Conservation (phyloP, 2,329 filamentous ascomycete genomes). For the Xylaria sp. region DNA sequence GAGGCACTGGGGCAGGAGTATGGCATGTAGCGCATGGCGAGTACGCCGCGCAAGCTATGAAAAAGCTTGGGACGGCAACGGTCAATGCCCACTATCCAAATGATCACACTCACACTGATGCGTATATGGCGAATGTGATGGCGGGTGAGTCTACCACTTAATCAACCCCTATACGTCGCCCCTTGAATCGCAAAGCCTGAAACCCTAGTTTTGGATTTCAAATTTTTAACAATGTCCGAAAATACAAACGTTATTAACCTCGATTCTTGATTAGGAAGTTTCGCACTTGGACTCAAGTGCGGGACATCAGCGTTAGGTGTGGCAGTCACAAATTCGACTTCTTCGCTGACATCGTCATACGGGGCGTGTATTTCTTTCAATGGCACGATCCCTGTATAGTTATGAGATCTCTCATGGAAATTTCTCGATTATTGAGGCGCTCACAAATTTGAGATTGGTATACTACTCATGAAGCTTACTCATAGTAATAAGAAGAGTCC, state of each 20-base stretch:
- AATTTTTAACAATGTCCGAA: not conserved
- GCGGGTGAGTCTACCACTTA: slow-evolving; percentile 60
- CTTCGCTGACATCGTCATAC: slow-evolving; percentile 46
- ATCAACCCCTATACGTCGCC: not conserved
- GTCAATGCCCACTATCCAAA: slow-evolving; percentile 66
- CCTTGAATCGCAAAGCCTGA: not conserved
- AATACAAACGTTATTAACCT: not conserved
- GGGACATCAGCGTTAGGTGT: slow-evolving; percentile 55
- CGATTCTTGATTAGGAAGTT: slow-evolving; percentile 17
- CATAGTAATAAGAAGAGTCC: not conserved
- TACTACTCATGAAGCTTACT: not conserved
- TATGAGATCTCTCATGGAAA: not conserved
- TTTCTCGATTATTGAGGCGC: not conserved
- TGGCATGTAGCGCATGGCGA: slow-evolving; percentile 70
- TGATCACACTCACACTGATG: slow-evolving; percentile 71
- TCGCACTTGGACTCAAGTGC: slow-evolving; percentile 63
- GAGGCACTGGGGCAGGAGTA: slow-evolving; percentile 54
- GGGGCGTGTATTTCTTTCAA: slow-evolving; percentile 49
- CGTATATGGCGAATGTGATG: slow-evolving; percentile 64
- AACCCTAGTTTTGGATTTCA: too few relatives aligned
- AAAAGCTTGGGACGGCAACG: slow-evolving; percentile 58
- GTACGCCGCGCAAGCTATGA: slow-evolving; percentile 65
- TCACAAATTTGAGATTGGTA: not conserved
- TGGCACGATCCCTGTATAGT: slow-evolving; percentile 44
- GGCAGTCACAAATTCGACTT: slow-evolving; percentile 49